Evolutionary conservation across 306 rosid species (phyloP), one percentile per base, ranked within the genome.

Genomic region (Acmispon strigosus): DNA sequence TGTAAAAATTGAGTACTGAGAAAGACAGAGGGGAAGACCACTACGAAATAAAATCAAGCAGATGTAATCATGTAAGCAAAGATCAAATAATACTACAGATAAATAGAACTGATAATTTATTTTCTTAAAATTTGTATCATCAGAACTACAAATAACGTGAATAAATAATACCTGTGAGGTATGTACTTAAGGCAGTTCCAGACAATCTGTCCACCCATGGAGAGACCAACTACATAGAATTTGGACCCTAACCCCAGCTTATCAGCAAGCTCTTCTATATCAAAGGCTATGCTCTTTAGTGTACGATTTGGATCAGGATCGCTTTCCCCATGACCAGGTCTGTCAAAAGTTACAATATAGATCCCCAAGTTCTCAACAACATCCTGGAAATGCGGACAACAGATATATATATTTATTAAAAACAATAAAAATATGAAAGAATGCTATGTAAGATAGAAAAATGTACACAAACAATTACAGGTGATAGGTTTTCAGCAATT

Each of bases 291-390:
- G 83, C 91, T 84, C 82, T 94, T 89, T 29, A 48, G 69, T 1
- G 92, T 86, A 57, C 87, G 79, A 63, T 87, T 82, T 50, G 97
- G 98, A 85, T 93, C 84, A 7, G 96, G 98, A 76, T 90, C 97
- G 37, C 98, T 93, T 78, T 93, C 98, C 51, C 97, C 97, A 75
- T 94, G 89, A 63, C 98, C 98, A 73, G 97, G 92, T 76, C 88
- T 90, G 75, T 94, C 99, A 32, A 87, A 86, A 42, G 99, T 80
- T 55, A 91, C 80, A 50, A 80, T 9, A 54, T 91, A 91, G 83
- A 87, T 2, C 49, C 97, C 88, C 61, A 84, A 77, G 6, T 80
- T 81, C 82, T 94, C 81, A 50, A 78, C 66, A 63, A 86, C 42
- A 52, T 77, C 91, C 97, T 90, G 82, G 22, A 83, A 73, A 51